These are phyloP conservation scores for Dryas integrifolia DNA, from an alignment of 331 rosid genomes.

Conservation along the genomic window DNA sequence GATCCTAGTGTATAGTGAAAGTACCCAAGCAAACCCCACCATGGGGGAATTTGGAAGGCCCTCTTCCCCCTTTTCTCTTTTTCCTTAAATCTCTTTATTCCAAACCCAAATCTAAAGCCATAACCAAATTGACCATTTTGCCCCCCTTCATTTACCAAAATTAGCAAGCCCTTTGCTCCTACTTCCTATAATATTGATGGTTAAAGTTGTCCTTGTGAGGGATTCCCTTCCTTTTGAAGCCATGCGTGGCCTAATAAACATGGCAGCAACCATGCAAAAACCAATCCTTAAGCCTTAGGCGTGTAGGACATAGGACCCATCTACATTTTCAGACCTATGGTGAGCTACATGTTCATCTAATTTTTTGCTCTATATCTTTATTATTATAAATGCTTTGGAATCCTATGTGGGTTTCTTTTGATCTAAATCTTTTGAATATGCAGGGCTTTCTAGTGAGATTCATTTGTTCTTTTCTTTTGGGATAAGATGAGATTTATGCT, in stretches of 20 bases:
- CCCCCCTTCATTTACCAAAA: constrained; percentile 30
- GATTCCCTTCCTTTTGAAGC: constrained; percentile 37
- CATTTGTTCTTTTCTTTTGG: constrained; percentile 34
- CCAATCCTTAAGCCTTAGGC: constrained; percentile 29
- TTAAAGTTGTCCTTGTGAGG: constrained; percentile 32
- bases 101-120: constrained; percentile 75
- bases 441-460: constrained; percentile 40
- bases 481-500: constrained; percentile 48
- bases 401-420: constrained; percentile 55
- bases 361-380: not conserved
- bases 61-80: constrained; percentile 29
- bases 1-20: constrained; percentile 55
- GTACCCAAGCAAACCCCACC: constrained; percentile 69
- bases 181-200: constrained; percentile 26
- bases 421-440: constrained; percentile 34
- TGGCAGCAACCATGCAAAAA: constrained; percentile 45
- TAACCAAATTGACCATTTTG: constrained; percentile 37
- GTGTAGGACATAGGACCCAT: constrained; percentile 44
- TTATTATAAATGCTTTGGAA: constrained; percentile 37
- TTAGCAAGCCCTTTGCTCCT: not conserved
- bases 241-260: constrained; percentile 41
- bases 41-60: constrained; percentile 50
- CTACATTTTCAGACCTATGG: constrained; percentile 22
- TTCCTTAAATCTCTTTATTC: constrained; percentile 64
- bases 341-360: constrained; percentile 9